These are phyloP conservation scores for Rubroboletus satanas DNA, from an alignment of 768 basidiomycete species.

Conservation along the genomic window DNA sequence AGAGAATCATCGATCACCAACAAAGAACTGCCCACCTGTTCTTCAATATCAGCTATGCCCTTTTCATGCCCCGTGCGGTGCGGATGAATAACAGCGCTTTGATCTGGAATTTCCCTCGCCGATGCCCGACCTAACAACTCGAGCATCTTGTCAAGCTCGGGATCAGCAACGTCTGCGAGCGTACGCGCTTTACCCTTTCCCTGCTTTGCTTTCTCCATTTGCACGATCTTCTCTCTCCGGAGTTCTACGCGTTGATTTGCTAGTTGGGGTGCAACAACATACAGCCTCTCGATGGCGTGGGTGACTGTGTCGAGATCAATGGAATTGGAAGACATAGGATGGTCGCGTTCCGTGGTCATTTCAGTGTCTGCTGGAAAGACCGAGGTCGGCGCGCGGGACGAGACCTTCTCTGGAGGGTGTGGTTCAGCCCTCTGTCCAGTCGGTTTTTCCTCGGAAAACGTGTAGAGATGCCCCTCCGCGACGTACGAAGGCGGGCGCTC, in stretches of 20 bases:
- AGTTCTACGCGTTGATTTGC: constrained; percentile 93
- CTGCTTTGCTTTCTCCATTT: constrained; percentile 69
- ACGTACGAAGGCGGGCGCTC: constrained; percentile 28
- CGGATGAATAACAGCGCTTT: constrained; percentile 65
- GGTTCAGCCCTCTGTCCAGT: constrained; percentile 13
- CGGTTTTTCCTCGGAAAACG: constrained; percentile 5
- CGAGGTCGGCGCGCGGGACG: constrained; percentile 2
- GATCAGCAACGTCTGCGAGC: constrained; percentile 26
- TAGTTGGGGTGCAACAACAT: constrained; percentile 81
- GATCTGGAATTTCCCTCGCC: constrained; percentile 60
- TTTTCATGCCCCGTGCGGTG: constrained; percentile 56
- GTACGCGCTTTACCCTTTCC: constrained; percentile 49
- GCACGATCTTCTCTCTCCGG: constrained; percentile 60
- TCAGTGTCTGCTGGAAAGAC: neutral
- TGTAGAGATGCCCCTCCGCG: neutral
- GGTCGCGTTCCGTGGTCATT: neutral
- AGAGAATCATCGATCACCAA: constrained; percentile 1
- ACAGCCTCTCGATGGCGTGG: constrained; percentile 85
- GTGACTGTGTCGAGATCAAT: constrained; percentile 83
- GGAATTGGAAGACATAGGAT: constrained; percentile 35
- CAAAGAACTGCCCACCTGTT: constrained; percentile 48
- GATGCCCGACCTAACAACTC: constrained; percentile 70
- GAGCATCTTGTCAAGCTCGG: constrained; percentile 67
- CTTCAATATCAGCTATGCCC: constrained; percentile 51
- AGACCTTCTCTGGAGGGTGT: constrained; percentile 23